Percentiles rank a stretch among this genome's conserved stretches.
These are phyloP conservation scores for Platanthera zijinensis DNA, from an alignment of 106 monocot genomes.

Conservation along the genomic window DNA sequence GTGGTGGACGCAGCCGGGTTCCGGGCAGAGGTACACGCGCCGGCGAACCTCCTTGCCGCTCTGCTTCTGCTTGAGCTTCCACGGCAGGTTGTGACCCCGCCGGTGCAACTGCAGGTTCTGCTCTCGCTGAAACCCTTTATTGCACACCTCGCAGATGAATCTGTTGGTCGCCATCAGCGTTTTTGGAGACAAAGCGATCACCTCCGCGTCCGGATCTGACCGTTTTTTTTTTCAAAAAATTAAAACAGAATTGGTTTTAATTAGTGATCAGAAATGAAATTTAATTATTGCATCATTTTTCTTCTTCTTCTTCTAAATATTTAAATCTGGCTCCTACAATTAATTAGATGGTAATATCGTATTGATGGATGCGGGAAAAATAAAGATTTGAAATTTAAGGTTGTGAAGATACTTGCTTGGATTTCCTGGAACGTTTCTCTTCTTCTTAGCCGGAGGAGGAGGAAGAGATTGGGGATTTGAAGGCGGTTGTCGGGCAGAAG, in stretches of 20 bases:
- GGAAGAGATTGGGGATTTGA: constrained; percentile 6
- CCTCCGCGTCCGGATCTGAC: constrained; percentile 30
- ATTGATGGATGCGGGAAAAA: too few species aligned
- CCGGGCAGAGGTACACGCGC: constrained; percentile 80
- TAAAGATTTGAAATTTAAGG: neutral
- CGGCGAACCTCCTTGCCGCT: constrained; percentile 7
- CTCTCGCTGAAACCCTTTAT: constrained; percentile 27
- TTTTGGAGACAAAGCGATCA: constrained; percentile 24
- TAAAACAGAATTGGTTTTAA: too few species aligned
- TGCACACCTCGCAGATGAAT: constrained; percentile 31
- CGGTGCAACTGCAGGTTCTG: constrained; percentile 33
- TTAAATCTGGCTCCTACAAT: too few species aligned
- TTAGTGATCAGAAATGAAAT: too few species aligned
- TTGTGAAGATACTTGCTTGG: constrained; percentile 49
- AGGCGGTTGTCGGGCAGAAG: neutral
- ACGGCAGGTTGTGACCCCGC: constrained; percentile 28
- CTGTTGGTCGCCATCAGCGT: constrained; percentile 30
- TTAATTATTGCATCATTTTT: too few species aligned
- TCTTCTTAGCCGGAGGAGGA: constrained; percentile 42
- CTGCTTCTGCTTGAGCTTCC: constrained; percentile 21
- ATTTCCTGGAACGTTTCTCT: constrained; percentile 45
- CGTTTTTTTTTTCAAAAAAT: too few species aligned
- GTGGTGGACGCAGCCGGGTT: constrained; percentile 88
- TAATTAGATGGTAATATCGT: too few species aligned
- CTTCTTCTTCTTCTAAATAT: too few species aligned